Percentiles rank a stretch among this genome's conserved stretches.
Conservation (phyloP, 352 stramenopile genomes). For the Blastocystis sp. region DNA sequence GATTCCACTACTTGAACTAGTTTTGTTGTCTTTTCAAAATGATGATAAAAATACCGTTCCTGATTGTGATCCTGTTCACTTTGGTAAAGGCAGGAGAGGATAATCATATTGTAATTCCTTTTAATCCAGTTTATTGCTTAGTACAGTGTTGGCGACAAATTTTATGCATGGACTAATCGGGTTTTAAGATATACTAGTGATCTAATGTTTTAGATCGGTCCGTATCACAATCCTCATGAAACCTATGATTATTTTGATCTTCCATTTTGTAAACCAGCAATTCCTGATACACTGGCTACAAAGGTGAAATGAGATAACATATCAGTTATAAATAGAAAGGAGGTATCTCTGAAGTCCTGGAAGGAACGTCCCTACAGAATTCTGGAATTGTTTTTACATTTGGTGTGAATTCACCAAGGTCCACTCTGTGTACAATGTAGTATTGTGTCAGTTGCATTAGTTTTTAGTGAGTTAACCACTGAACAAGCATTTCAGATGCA, state of each 20-base stretch:
- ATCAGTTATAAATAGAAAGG: constrained; percentile 62
- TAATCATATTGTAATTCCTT: constrained; percentile 3
- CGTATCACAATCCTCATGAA: constrained; percentile 94
- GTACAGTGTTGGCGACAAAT: constrained; percentile 67
- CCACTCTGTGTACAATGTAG: constrained; percentile 72
- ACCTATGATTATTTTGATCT: constrained; percentile 98
- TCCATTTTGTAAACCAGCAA: constrained; percentile 91
- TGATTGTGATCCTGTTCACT: background rate
- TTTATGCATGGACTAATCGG: constrained; percentile 71
- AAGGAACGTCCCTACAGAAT: constrained; percentile 89
- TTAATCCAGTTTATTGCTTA: background rate
- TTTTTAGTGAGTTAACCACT: constrained; percentile 78
- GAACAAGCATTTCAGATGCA: constrained; percentile 73
- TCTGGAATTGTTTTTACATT: constrained; percentile 82
- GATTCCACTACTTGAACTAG: too few species aligned
- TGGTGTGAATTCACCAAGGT: constrained; percentile 11
- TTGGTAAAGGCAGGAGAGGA: background rate
- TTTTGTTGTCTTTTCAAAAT: too few species aligned
- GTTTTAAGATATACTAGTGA: background rate
- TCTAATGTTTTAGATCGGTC: constrained; percentile 79
- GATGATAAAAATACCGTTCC: too few species aligned
- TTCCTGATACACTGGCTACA: constrained; percentile 71
- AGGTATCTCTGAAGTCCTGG: constrained; percentile 89
- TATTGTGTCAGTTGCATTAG: constrained; percentile 83
- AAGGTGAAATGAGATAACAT: constrained; percentile 7